These are phyloP conservation scores for Exophiala xenobiotica DNA, from an alignment of 2,329 filamentous ascomycete species.

Conservation along the genomic window DNA sequence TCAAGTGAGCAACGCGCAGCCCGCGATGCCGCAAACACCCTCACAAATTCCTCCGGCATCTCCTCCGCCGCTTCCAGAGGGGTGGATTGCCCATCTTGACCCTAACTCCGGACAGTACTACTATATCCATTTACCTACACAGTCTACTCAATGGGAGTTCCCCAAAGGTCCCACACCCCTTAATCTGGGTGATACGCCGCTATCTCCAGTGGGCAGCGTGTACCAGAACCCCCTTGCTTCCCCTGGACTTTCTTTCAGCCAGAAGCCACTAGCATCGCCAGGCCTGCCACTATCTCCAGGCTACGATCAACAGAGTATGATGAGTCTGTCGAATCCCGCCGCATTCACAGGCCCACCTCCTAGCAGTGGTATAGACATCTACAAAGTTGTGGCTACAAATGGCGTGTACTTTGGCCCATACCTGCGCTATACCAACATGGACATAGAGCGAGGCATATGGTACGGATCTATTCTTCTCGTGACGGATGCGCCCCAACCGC, in stretches of 20 bases:
- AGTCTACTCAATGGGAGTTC: conserved; percentile 98
- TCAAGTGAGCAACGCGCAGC: conserved; percentile 20
- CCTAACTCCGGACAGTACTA: conserved; percentile 97
- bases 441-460: conserved; percentile 87
- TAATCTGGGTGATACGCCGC: conserved; percentile 74
- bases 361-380: conserved; percentile 85
- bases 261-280: conserved; percentile 72
- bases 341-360: conserved; percentile 89
- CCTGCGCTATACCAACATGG: conserved; percentile 94
- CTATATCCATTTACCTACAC: conserved; percentile 93
- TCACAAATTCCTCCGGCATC: conserved; percentile 66
- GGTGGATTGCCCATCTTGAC: conserved; percentile 96
- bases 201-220: conserved; percentile 77
- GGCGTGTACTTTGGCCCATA: conserved; percentile 98
- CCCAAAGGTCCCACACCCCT: conserved; percentile 92
- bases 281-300: conserved; percentile 79
- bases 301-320: conserved; percentile 75
- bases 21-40: conserved; percentile 29
- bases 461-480: conserved; percentile 90
- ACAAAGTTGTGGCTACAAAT: conserved; percentile 89
- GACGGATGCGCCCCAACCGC: conserved; percentile 85
- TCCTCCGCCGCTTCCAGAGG: conserved; percentile 90
- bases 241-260: conserved; percentile 61
- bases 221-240: conserved; percentile 71
- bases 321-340: conserved; percentile 76